phyloP scores from a whole-genome alignment of 2,329 filamentous ascomycete genomes.

The Colletotrichum phormii region DNA sequence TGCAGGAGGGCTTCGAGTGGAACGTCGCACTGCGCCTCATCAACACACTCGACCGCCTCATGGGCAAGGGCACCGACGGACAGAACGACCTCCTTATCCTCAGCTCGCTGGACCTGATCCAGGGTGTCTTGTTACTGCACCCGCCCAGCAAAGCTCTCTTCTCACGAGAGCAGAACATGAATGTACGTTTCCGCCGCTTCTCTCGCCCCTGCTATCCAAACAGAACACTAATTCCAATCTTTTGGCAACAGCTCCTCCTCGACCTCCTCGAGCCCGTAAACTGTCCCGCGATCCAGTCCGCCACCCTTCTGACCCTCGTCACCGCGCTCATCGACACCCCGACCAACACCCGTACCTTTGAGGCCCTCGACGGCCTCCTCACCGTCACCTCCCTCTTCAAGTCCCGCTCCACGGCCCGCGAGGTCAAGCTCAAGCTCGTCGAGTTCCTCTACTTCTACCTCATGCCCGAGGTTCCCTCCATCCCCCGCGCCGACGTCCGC shows the following conservation, averaged over 20 bases:
- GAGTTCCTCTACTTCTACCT: constrained; percentile 99
- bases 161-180: constrained; percentile 92
- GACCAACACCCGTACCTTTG: constrained; percentile 90
- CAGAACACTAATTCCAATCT: not conserved
- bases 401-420: constrained; percentile 82
- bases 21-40: constrained; percentile 92
- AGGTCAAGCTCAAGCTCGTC: constrained; percentile 95
- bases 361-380: constrained; percentile 89
- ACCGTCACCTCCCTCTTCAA: constrained; percentile 95
- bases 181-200: constrained; percentile 62
- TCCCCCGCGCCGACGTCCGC: constrained; percentile 60
- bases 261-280: constrained; percentile 94
- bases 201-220: not conserved
- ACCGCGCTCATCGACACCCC: constrained; percentile 89
- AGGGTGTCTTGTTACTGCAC: constrained; percentile 88
- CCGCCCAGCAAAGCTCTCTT: constrained; percentile 91
- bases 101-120: constrained; percentile 87
- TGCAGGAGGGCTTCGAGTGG: constrained; percentile 98
- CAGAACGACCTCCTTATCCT: constrained; percentile 91
- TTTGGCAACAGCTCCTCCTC: constrained; percentile 74
- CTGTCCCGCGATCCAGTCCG: constrained; percentile 90
- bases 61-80: constrained; percentile 84
- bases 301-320: constrained; percentile 90
- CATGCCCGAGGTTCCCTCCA: constrained; percentile 84
- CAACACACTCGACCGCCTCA: constrained; percentile 84